phyloP scores from a whole-genome alignment of 768 basidiomycete genomes.

The Roridomyces roridus region DNA sequence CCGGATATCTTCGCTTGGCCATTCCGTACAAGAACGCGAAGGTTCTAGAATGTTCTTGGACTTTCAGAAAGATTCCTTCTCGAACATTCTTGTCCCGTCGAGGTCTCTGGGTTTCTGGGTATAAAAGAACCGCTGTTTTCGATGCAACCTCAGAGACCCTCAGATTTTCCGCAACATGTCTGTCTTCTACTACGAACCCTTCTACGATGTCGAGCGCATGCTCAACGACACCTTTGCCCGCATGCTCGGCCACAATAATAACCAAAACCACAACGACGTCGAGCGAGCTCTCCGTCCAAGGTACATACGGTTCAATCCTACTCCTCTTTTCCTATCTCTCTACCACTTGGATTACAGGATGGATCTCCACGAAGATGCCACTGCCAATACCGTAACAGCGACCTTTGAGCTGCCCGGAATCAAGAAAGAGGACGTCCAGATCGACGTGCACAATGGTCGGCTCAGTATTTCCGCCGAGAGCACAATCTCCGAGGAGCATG shows the following conservation, averaged over 20 bases:
- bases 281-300: conserved; percentile 36
- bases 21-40: too few species aligned
- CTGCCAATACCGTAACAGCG: conserved; percentile 56
- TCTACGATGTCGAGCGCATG: conserved; percentile 48
- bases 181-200: conserved; percentile 40
- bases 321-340: not conserved
- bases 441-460: conserved; percentile 56
- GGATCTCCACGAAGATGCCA: conserved; percentile 58
- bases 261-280: conserved; percentile 19
- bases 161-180: not conserved
- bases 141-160: too few species aligned
- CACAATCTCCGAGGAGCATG: conserved; percentile 35
- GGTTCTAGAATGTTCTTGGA: too few species aligned
- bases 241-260: conserved; percentile 9
- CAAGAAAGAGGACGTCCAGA: conserved; percentile 52
- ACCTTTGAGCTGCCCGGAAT: conserved; percentile 65
- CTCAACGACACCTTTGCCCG: conserved; percentile 38
- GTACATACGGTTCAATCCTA: conserved; percentile 25
- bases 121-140: not conserved
- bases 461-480: conserved; percentile 60
- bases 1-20: too few species aligned
- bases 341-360: conserved; percentile 42
- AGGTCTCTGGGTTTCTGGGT: not conserved
- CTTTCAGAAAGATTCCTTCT: too few species aligned
- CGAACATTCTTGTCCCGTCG: too few species aligned